Percentiles rank a stretch among this genome's conserved stretches.
These are phyloP conservation scores for Strigomonas culicis DNA, from an alignment of 208 protist genomes.

Conservation along the genomic window DNA sequence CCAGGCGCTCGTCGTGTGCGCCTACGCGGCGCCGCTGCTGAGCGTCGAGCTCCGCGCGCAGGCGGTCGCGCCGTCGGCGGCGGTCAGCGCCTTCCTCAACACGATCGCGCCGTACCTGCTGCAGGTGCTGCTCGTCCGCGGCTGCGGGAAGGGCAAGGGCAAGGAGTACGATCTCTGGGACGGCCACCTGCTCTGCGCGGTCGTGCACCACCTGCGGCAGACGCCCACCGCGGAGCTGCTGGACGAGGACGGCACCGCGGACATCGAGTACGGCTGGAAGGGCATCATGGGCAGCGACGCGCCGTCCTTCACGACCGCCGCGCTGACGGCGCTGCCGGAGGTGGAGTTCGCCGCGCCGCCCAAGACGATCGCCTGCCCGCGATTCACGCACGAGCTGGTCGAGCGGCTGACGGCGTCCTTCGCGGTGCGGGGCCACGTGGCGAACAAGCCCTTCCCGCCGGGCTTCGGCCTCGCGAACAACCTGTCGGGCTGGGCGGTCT, in stretches of 20 bases:
- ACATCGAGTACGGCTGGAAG: slow-evolving; percentile 48
- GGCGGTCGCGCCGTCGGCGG: slow-evolving; percentile 21
- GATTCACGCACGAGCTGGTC: slow-evolving; percentile 75
- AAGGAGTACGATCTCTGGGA: slow-evolving; percentile 76
- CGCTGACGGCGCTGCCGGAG: slow-evolving; percentile 45
- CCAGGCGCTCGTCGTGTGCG: slow-evolving; percentile 52
- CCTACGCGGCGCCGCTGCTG: slow-evolving; percentile 50
- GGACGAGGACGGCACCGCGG: slow-evolving; percentile 48
- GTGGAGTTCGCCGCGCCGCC: slow-evolving; percentile 21
- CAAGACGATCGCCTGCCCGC: slow-evolving; percentile 40
- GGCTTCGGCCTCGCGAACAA: slow-evolving; percentile 73
- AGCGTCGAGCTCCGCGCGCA: slow-evolving; percentile 53
- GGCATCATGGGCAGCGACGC: slow-evolving; percentile 26
- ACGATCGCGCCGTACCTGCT: slow-evolving; percentile 61
- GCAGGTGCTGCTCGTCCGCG: slow-evolving; percentile 33
- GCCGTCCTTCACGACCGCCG: slow-evolving; percentile 21
- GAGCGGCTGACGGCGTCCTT: slow-evolving; percentile 63
- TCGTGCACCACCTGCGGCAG: slow-evolving; percentile 44
- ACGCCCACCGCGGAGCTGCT: slow-evolving; percentile 43
- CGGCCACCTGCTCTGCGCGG: slow-evolving; percentile 55
- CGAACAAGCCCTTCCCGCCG: slow-evolving; percentile 37
- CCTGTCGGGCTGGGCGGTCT: slow-evolving; percentile 71
- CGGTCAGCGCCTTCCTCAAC: slow-evolving; percentile 44
- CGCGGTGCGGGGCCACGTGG: slow-evolving; percentile 34
- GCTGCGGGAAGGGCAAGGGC: slow-evolving; percentile 40